Evolutionary conservation across 176 grass and related monocot species (phyloP).

Genomic region (maize (Zea mays)): DNA sequence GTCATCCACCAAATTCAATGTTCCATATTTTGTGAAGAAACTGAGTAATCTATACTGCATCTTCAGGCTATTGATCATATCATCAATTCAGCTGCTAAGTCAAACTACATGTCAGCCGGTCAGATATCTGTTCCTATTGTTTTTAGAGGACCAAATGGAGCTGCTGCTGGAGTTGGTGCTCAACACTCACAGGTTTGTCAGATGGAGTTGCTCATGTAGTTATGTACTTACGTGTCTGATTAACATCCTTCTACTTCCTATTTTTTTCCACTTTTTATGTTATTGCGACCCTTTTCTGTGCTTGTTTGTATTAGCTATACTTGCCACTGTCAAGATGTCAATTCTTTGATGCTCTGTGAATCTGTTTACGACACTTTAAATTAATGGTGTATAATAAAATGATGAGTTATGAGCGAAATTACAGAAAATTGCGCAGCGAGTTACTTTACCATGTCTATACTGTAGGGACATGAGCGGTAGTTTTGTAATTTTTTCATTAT

Average conservation of each 20-base stretch:
- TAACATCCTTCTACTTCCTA: background rate
- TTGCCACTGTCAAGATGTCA: background rate
- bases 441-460: too few relatives aligned
- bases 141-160: constrained; percentile 95
- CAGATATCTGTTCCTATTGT: constrained; percentile 88
- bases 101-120: constrained; percentile 96
- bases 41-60: constrained; percentile 18
- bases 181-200: constrained; percentile 91
- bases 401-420: background rate
- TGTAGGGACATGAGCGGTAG: too few relatives aligned
- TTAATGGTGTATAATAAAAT: background rate
- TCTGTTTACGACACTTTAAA: background rate
- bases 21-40: background rate
- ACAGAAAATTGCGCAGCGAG: too few relatives aligned
- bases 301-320: background rate
- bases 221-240: constrained; percentile 1
- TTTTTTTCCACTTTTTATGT: background rate
- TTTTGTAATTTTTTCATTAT: background rate
- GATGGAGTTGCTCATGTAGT: constrained; percentile 1
- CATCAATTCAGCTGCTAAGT: constrained; percentile 97
- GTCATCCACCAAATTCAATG: background rate
- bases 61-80: constrained; percentile 98
- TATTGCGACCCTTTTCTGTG: constrained; percentile 1
- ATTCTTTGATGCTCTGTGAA: background rate
- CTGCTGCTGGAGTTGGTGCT: constrained; percentile 96